Percentiles rank a stretch among this genome's conserved stretches.
Evolutionary conservation across 2,329 filamentous ascomycete species (phyloP).

Genomic region (Paecilomyces sp.): DNA sequence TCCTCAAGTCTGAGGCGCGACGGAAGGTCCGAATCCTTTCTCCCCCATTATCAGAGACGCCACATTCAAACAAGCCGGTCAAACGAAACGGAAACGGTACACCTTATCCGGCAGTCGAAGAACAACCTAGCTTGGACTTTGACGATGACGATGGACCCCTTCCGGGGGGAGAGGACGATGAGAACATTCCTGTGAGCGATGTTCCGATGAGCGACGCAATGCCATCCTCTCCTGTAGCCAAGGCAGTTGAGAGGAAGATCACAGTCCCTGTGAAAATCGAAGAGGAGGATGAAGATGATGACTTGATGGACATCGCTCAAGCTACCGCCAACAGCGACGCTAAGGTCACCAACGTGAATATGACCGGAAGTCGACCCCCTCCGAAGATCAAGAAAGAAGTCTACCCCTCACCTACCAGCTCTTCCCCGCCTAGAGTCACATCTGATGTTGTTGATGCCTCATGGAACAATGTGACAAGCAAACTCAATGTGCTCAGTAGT

Average conservation of each 20-base stretch:
- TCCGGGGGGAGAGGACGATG: constrained; percentile 55
- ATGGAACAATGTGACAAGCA: constrained; percentile 82
- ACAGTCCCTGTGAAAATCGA: constrained; percentile 51
- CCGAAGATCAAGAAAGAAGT: constrained; percentile 66
- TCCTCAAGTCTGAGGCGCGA: constrained; percentile 66
- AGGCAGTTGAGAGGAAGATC: constrained; percentile 66
- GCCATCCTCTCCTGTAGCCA: constrained; percentile 79
- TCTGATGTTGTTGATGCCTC: constrained; percentile 65
- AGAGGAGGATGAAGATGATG: constrained; percentile 65
- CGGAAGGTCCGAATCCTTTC: constrained; percentile 76
- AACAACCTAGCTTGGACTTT: constrained; percentile 30
- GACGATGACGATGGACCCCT: constrained; percentile 53
- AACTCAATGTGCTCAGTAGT: constrained; percentile 76
- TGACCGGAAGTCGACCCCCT: constrained; percentile 69
- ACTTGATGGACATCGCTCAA: constrained; percentile 80
- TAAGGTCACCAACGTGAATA: constrained; percentile 68
- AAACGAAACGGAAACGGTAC: constrained; percentile 33
- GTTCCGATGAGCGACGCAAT: constrained; percentile 79
- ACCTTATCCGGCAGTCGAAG: constrained; percentile 37
- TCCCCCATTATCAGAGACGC: constrained; percentile 55
- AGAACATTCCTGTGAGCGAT: constrained; percentile 38
- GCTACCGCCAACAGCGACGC: constrained; percentile 58
- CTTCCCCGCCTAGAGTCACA: constrained; percentile 62
- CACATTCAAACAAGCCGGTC: constrained; percentile 49
- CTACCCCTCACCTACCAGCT: constrained; percentile 65